Evolutionary conservation across 2,329 filamentous ascomycete species (phyloP).

Genomic region (Aspergillus pseudoglaucus): DNA sequence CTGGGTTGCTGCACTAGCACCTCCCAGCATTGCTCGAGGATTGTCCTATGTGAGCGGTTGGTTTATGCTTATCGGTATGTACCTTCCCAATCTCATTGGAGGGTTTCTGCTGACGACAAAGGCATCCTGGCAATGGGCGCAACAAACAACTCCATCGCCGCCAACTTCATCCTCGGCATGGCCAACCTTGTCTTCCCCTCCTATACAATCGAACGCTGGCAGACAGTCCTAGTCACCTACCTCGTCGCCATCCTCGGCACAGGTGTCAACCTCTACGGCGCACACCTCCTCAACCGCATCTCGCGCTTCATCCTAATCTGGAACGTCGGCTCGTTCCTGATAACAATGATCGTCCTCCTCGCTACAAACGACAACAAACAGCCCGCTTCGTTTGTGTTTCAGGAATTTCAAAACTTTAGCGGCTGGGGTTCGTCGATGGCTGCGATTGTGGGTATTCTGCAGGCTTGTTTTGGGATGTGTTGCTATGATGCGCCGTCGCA

Average conservation of each 20-base stretch:
- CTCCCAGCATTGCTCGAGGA: slow-evolving; percentile 39
- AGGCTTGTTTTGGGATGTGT: slow-evolving; percentile 51
- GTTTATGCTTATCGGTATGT: slow-evolving; percentile 44
- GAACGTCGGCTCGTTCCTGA: slow-evolving; percentile 49
- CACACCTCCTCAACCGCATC: slow-evolving; percentile 47
- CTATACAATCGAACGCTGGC: slow-evolving; percentile 51
- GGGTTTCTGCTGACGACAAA: slow-evolving; percentile 18
- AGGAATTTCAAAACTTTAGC: slow-evolving; percentile 49
- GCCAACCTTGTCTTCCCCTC: slow-evolving; percentile 47
- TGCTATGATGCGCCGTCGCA: slow-evolving; percentile 44
- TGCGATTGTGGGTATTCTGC: slow-evolving; percentile 49
- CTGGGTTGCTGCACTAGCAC: slow-evolving; percentile 53
- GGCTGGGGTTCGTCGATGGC: slow-evolving; percentile 48
- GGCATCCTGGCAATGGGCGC: slow-evolving; percentile 49
- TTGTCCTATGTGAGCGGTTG: slow-evolving; percentile 43
- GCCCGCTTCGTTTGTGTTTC: slow-evolving; percentile 49
- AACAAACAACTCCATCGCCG: slow-evolving; percentile 48
- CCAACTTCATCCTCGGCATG: slow-evolving; percentile 52
- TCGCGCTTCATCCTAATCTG: slow-evolving; percentile 46
- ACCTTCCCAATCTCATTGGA: no score
- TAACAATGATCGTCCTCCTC: slow-evolving; percentile 48
- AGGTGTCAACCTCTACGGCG: slow-evolving; percentile 45
- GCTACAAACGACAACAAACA: slow-evolving; percentile 51
- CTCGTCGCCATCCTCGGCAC: slow-evolving; percentile 41
- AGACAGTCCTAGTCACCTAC: slow-evolving; percentile 50